phyloP scores from a whole-genome alignment of 192 early-diverging fungal species.

The Backusella psychrophila region DNA sequence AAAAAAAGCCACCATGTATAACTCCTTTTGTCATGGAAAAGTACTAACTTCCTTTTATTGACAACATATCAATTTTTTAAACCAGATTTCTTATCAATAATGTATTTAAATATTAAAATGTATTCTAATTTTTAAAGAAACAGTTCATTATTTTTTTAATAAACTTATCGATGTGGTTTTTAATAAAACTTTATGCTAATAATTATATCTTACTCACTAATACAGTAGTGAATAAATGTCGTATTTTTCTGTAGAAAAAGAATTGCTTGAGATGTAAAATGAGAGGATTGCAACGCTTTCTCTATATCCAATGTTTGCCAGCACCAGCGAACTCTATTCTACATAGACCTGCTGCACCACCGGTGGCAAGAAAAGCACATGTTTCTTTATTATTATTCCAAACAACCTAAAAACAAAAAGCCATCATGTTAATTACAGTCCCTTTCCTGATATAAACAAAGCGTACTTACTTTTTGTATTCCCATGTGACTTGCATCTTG shows the following conservation, averaged over 20 bases:
- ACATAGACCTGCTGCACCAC: conserved; percentile 26
- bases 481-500: background rate
- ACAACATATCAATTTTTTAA: too few species aligned
- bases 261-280: too few species aligned
- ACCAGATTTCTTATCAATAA: too few species aligned
- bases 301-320: conserved; percentile 18
- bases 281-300: background rate
- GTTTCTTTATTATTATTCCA: conserved; percentile 27
- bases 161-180: background rate
- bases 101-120: background rate
- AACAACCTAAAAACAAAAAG: conserved; percentile 7
- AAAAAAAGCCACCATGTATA: too few species aligned
- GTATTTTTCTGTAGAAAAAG: too few species aligned
- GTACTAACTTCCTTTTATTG: too few species aligned
- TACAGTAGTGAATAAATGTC: background rate
- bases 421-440: background rate
- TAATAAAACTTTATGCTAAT: background rate
- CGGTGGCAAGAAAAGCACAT: conserved; percentile 22
- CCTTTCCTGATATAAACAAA: background rate
- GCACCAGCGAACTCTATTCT: conserved; percentile 27
- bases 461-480: conserved; percentile 9
- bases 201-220: background rate
- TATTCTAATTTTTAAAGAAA: background rate
- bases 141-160: background rate
- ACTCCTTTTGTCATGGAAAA: too few species aligned